phyloP scores from a whole-genome alignment of 139 green algal genomes.

The Tetraselmis striata region DNA sequence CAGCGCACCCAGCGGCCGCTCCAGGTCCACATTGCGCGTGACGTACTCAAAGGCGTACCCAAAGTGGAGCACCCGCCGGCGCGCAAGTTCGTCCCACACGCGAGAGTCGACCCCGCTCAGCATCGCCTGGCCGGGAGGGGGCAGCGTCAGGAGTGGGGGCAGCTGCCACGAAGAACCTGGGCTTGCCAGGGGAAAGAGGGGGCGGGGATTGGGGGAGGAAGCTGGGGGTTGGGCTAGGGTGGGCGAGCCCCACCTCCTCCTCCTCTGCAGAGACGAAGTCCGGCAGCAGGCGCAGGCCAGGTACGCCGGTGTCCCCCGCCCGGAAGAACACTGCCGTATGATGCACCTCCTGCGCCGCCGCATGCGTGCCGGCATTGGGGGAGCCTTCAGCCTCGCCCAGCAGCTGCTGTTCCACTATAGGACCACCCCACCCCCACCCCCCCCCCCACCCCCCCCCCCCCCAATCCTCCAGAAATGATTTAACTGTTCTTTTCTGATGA shows the following conservation, averaged over 20 bases:
- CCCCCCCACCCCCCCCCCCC: conserved; percentile 3
- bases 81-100: conserved; percentile 59
- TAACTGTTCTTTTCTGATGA: too few species aligned
- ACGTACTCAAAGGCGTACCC: conserved; percentile 71
- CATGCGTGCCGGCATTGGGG: too few species aligned
- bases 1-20: neutral
- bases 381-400: too few species aligned
- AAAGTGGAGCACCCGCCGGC: conserved; percentile 80
- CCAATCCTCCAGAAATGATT: too few species aligned
- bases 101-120: conserved; percentile 39
- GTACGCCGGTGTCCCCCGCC: conserved; percentile 35
- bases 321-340: neutral
- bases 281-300: conserved; percentile 49
- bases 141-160: neutral
- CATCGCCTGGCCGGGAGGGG: conserved; percentile 27
- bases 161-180: neutral
- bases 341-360: conserved; percentile 4
- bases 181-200: conserved; percentile 1
- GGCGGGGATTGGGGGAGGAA: too few species aligned
- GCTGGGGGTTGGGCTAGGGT: neutral
- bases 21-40: conserved; percentile 13
- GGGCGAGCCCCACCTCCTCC: conserved; percentile 22
- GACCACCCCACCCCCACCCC: neutral
- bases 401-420: conserved; percentile 4
- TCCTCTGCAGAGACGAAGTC: conserved; percentile 54